A percentile compares a stretch with the other conserved stretches of the same genome.
These are phyloP conservation scores for Thozetella sp. DNA, from an alignment of 495 filamentous ascomycete species.

Conservation along the genomic window DNA sequence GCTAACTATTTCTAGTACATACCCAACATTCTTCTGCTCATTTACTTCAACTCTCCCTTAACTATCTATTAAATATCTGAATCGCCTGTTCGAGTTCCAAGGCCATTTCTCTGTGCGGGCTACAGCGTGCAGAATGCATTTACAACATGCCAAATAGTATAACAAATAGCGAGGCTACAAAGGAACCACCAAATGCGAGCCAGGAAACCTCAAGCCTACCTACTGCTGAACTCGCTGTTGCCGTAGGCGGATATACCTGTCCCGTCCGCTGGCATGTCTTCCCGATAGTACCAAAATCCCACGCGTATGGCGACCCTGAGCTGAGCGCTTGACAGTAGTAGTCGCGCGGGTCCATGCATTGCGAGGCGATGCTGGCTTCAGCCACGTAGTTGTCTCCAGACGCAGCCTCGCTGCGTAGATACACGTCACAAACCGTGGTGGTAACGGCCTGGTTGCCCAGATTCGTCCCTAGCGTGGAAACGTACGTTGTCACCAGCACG, in stretches of 20 bases:
- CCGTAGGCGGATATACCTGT: slow-evolving; percentile 46
- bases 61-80: too few species aligned
- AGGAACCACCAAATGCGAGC: too few species aligned
- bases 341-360: slow-evolving; percentile 6
- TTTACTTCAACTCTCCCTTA: too few species aligned
- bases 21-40: too few species aligned
- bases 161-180: too few species aligned
- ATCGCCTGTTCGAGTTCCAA: too few species aligned
- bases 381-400: background rate
- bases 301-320: background rate
- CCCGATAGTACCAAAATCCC: slow-evolving; percentile 42
- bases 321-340: slow-evolving; percentile 10
- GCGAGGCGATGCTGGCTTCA: background rate
- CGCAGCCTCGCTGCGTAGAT: background rate
- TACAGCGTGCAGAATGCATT: too few species aligned
- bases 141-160: too few species aligned
- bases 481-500: background rate
- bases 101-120: too few species aligned
- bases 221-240: background rate
- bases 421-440: slow-evolving; percentile 7
- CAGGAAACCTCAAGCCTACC: too few species aligned
- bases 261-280: slow-evolving; percentile 42
- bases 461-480: slow-evolving; percentile 2
- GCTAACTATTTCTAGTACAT: too few species aligned
- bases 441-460: slow-evolving; percentile 5